phyloP scores from a whole-genome alignment of 768 basidiomycete genomes.

The Leccinum rimulosum region DNA sequence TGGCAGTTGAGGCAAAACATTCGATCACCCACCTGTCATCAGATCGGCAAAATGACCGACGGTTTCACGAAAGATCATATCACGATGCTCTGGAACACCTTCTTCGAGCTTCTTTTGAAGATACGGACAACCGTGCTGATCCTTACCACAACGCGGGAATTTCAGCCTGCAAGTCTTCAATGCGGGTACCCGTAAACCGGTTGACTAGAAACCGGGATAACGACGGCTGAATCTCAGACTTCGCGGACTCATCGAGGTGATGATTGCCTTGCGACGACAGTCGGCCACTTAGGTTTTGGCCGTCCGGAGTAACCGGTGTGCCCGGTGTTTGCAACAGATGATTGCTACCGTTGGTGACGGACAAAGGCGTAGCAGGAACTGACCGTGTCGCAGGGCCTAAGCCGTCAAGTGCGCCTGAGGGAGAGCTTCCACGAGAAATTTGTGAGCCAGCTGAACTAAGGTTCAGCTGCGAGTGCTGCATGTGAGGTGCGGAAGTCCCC shows the following conservation, averaged over 20 bases:
- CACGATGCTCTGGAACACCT: constrained; percentile 90
- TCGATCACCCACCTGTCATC: constrained; percentile 71
- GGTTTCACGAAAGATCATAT: constrained; percentile 99
- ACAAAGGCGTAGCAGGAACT: constrained; percentile 78
- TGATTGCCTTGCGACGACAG: constrained; percentile 46
- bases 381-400: constrained; percentile 67
- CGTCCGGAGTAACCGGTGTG: constrained; percentile 60
- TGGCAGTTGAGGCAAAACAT: not conserved
- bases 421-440: constrained; percentile 71
- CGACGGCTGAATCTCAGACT: constrained; percentile 65
- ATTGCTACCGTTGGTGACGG: constrained; percentile 45
- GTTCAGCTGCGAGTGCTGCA: constrained; percentile 56
- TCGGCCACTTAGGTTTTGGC: constrained; percentile 61
- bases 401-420: constrained; percentile 60
- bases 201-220: too few relatives aligned
- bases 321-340: constrained; percentile 64
- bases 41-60: constrained; percentile 97
- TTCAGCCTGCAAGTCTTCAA: too few relatives aligned
- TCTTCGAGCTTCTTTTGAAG: constrained; percentile 99
- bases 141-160: constrained; percentile 92
- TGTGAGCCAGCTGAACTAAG: constrained; percentile 35
- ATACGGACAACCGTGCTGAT: constrained; percentile 98
- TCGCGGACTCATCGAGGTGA: constrained; percentile 49
- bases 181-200: too few relatives aligned
- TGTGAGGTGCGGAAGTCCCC: constrained; percentile 60